Conservation (phyloP, 2,329 filamentous ascomycete genomes). For the Juglanconis juglandina region DNA sequence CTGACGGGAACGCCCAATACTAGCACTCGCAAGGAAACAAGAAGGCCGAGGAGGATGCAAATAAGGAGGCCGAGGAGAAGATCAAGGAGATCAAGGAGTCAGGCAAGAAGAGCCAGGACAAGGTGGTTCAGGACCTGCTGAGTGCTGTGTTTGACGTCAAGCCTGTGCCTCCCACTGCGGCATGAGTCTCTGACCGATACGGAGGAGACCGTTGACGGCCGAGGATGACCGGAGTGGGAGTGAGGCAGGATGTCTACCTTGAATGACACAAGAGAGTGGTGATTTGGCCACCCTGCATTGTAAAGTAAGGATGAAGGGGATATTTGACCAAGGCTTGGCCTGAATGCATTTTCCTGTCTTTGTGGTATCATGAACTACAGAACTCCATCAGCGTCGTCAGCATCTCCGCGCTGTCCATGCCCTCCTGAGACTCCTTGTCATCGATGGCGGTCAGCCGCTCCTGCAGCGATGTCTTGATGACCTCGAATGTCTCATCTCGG, state of each 20-base stretch:
- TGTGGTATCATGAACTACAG: constrained; percentile 30
- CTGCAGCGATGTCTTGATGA: constrained; percentile 65
- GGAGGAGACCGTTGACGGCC: not conserved
- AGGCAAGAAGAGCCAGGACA: constrained; percentile 73
- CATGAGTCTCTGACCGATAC: constrained; percentile 10
- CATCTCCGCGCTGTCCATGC: constrained; percentile 57
- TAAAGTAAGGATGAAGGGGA: constrained; percentile 2
- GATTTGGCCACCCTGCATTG: constrained; percentile 2
- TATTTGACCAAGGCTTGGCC: not conserved
- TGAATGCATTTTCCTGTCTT: constrained; percentile 10
- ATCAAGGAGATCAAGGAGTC: constrained; percentile 78
- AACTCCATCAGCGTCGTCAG: constrained; percentile 50
- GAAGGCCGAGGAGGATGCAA: constrained; percentile 73
- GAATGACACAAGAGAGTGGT: not conserved
- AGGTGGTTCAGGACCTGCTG: constrained; percentile 80
- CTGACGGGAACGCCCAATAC: constrained; percentile 19
- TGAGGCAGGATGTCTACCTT: not conserved
- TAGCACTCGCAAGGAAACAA: constrained; percentile 90
- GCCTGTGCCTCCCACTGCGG: constrained; percentile 52
- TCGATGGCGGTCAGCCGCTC: constrained; percentile 49
- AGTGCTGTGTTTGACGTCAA: constrained; percentile 81
- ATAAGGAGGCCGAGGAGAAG: constrained; percentile 75
- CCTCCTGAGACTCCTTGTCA: constrained; percentile 49
- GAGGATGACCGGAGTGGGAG: not conserved
- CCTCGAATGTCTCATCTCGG: constrained; percentile 60